Evolutionary conservation across 257 asterid genomes (phyloP).

Genomic region (Ophiorrhiza pumila): DNA sequence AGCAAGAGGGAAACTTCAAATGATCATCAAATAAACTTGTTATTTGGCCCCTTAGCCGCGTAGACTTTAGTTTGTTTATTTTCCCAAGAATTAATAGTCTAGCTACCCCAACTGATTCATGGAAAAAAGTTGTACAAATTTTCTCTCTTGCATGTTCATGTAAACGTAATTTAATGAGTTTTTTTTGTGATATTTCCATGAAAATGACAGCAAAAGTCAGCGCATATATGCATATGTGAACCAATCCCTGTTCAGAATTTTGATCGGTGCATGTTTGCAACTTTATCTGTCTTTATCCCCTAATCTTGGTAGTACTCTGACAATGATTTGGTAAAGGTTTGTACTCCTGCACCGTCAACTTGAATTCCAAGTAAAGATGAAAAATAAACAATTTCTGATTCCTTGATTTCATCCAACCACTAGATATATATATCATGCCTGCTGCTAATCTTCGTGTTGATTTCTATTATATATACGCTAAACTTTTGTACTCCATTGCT

Average conservation of each 20-base stretch:
- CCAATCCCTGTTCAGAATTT: background rate
- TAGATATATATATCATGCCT: too few species aligned
- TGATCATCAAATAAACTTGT: background rate
- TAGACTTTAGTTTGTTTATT: background rate
- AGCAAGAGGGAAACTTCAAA: background rate
- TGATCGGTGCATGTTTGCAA: background rate
- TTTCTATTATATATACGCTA: too few species aligned
- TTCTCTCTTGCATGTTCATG: background rate
- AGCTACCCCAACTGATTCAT: too few species aligned
- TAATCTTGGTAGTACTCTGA: background rate
- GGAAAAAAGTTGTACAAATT: too few species aligned
- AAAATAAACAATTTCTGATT: too few species aligned
- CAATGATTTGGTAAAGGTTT: background rate
- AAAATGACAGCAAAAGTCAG: conserved; percentile 12
- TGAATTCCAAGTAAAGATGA: background rate
- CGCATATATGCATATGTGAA: background rate
- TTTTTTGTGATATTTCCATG: background rate
- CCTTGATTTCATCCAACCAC: too few species aligned
- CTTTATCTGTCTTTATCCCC: background rate
- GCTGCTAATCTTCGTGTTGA: too few species aligned
- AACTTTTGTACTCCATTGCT: too few species aligned
- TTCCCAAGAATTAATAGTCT: background rate
- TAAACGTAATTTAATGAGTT: background rate
- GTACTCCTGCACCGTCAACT: background rate
- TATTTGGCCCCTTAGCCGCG: background rate